Percentiles rank a stretch among this genome's conserved stretches.
phyloP scores from a whole-genome alignment of 805 yeast species.

The Metschnikowia chrysomelidarum region DNA sequence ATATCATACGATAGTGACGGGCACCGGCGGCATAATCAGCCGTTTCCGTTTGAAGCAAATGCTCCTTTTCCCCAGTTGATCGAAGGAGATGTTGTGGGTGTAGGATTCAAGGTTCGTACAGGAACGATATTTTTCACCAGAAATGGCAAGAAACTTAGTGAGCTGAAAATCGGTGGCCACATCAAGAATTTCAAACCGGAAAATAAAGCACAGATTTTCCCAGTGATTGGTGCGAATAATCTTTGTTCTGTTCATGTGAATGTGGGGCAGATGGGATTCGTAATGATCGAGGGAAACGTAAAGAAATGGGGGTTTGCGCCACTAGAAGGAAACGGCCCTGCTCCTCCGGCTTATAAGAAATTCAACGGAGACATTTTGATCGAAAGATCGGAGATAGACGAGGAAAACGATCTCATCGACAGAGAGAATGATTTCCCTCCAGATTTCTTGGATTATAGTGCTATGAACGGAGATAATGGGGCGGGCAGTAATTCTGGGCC shows the following conservation, averaged over 20 bases:
- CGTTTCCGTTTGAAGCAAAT: slow-evolving; percentile 52
- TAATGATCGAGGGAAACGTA: slow-evolving; percentile 87
- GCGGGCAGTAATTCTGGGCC: slow-evolving; percentile 38
- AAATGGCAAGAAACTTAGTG: slow-evolving; percentile 86
- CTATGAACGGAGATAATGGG: slow-evolving; percentile 14
- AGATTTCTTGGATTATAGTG: slow-evolving; percentile 47
- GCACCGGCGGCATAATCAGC: slow-evolving; percentile 72
- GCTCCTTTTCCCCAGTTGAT: slow-evolving; percentile 56
- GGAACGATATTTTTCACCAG: slow-evolving; percentile 92
- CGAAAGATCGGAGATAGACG: slow-evolving; percentile 59
- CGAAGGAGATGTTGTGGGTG: slow-evolving; percentile 90
- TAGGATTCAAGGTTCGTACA: slow-evolving; percentile 78
- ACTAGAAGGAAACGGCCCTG: slow-evolving; percentile 79
- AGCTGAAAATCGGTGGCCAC: slow-evolving; percentile 79
- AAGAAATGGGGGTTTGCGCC: slow-evolving; percentile 97
- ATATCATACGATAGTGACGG: slow-evolving; percentile 89
- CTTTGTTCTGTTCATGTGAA: slow-evolving; percentile 84
- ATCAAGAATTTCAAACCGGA: slow-evolving; percentile 63
- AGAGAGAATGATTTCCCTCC: slow-evolving; percentile 55
- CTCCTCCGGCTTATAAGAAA: slow-evolving; percentile 90
- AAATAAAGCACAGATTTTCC: slow-evolving; percentile 56
- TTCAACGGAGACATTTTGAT: slow-evolving; percentile 75
- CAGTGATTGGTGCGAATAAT: slow-evolving; percentile 85
- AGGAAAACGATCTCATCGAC: slow-evolving; percentile 44
- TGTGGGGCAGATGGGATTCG: slow-evolving; percentile 86